Conservation (phyloP, 805 yeast genomes). For the Teunomyces gatunensis region DNA sequence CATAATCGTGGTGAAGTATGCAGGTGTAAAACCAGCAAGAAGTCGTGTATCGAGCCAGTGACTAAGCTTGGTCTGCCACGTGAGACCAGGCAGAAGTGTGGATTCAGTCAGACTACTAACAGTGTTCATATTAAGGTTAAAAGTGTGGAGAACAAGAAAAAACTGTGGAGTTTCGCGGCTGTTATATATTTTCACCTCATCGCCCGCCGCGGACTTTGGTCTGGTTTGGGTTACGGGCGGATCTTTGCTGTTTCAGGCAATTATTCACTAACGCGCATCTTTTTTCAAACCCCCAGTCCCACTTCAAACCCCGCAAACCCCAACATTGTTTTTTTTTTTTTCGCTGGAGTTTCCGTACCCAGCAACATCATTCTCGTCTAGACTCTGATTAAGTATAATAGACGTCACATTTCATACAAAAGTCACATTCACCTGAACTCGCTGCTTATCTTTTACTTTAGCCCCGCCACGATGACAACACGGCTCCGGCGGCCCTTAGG, state of each 20-base stretch:
- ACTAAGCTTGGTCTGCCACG: not conserved
- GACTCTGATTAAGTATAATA: too few species aligned
- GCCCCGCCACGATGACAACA: too few species aligned
- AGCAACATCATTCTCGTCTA: too few species aligned
- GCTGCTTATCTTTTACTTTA: too few species aligned
- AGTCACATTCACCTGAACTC: too few species aligned
- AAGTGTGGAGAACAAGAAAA: not conserved
- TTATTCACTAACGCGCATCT: not conserved
- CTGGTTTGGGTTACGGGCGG: not conserved
- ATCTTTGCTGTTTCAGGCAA: not conserved
- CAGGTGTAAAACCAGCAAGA: constrained; percentile 38
- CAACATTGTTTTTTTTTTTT: too few species aligned
- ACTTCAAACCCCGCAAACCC: not conserved
- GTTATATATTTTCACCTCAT: not conserved
- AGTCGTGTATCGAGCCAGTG: constrained; percentile 10
- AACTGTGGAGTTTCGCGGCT: constrained; percentile 2
- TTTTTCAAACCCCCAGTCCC: not conserved
- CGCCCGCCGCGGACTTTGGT: constrained; percentile 5
- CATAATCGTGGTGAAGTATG: constrained; percentile 76
- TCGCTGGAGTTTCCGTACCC: too few species aligned
- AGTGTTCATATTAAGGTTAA: not conserved
- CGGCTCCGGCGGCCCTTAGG: not conserved
- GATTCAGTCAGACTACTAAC: not conserved
- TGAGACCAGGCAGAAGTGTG: not conserved
- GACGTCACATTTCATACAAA: too few species aligned